A percentile compares a stretch with the other conserved stretches of the same genome.
phyloP scores from a whole-genome alignment of 495 filamentous ascomycete species.

The Lepidopterella palustris region DNA sequence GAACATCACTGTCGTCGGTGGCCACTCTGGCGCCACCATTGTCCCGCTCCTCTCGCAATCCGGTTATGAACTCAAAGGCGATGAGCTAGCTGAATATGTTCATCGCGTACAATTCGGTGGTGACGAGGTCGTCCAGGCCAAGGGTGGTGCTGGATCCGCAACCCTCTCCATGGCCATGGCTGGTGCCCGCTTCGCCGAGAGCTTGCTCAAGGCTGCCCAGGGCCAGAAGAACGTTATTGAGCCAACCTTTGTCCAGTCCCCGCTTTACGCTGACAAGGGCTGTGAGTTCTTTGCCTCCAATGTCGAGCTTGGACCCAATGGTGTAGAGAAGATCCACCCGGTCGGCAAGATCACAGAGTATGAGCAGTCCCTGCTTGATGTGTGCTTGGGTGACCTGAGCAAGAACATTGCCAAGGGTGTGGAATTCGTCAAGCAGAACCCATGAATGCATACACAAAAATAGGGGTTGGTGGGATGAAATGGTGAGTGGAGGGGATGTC shows the following conservation, averaged over 20 bases:
- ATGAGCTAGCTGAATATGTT: conserved; percentile 68
- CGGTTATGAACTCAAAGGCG: conserved; percentile 70
- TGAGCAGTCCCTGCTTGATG: conserved; percentile 86
- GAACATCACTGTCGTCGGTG: conserved; percentile 91
- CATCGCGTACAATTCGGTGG: conserved; percentile 98
- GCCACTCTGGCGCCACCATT: conserved; percentile 96
- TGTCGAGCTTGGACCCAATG: conserved; percentile 92
- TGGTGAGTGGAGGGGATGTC: not conserved
- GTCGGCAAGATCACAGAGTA: conserved; percentile 73
- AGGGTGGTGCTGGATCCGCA: conserved; percentile 95
- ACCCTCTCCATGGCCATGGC: conserved; percentile 99
- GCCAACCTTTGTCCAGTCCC: conserved; percentile 94
- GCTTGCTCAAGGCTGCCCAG: conserved; percentile 82
- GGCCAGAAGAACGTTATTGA: conserved; percentile 93
- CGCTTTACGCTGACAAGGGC: conserved; percentile 95
- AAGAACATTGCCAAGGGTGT: conserved; percentile 78
- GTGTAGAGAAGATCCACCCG: conserved; percentile 84
- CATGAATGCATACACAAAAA: conserved; percentile 41
- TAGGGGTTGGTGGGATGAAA: not conserved
- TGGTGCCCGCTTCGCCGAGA: conserved; percentile 94
- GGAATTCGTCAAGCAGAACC: conserved; percentile 64
- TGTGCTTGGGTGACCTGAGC: conserved; percentile 78
- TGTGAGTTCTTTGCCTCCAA: conserved; percentile 90
- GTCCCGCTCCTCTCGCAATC: conserved; percentile 96
- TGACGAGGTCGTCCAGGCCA: conserved; percentile 98